Evolutionary conservation across 1,139 yeast species (phyloP).

Genomic region (Suhomyces coccinellae): DNA sequence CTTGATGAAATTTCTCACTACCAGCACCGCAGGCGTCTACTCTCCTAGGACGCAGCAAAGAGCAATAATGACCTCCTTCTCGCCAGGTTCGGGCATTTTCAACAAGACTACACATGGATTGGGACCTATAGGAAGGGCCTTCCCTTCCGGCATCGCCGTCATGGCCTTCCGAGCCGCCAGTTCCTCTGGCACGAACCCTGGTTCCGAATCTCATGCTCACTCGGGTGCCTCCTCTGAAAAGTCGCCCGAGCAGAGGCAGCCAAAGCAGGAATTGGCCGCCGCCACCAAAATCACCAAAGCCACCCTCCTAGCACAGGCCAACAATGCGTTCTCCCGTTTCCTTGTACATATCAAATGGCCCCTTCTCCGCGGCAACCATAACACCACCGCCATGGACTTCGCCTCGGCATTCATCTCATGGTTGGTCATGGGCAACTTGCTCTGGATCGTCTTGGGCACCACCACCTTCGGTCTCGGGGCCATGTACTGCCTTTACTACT

Average conservation of each 20-base stretch:
- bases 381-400: slow-evolving; percentile 51
- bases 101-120: background rate
- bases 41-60: background rate
- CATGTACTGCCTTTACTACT: slow-evolving; percentile 48
- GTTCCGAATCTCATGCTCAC: too few species aligned
- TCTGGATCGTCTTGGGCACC: slow-evolving; percentile 65
- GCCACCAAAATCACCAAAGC: slow-evolving; percentile 30
- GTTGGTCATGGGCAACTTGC: slow-evolving; percentile 53
- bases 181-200: background rate
- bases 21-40: background rate
- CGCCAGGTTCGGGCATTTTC: background rate
- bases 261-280: background rate
- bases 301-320: slow-evolving; percentile 44
- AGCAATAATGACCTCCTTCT: background rate
- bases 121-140: background rate
- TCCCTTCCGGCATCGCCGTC: background rate
- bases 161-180: background rate
- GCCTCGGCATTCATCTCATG: slow-evolving; percentile 59
- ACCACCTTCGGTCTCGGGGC: slow-evolving; percentile 61
- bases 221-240: background rate
- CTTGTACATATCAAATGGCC: slow-evolving; percentile 61
- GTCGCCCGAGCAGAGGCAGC: background rate
- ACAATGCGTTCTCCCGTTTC: slow-evolving; percentile 42
- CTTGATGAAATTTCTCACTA: background rate
- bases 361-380: slow-evolving; percentile 50